Conservation (phyloP, 2,329 filamentous ascomycete species). For the Magnaporthales sp. region DNA sequence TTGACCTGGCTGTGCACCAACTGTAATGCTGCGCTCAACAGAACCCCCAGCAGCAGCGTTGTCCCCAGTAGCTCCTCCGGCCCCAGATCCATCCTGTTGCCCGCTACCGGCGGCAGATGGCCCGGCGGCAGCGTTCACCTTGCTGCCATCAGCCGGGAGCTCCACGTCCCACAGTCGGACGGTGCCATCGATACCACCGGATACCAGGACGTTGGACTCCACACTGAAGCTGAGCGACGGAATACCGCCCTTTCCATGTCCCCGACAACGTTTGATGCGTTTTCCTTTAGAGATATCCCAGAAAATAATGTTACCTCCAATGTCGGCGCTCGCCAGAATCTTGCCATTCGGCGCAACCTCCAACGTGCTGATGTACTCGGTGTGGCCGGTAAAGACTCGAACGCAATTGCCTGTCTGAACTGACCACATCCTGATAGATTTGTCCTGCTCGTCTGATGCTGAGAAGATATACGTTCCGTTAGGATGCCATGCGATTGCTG, state of each 20-base stretch:
- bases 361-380: slow-evolving; percentile 75
- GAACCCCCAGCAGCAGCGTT: slow-evolving; percentile 29
- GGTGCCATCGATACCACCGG: slow-evolving; percentile 83
- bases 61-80: slow-evolving; percentile 24
- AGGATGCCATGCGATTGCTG: slow-evolving; percentile 85
- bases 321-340: slow-evolving; percentile 83
- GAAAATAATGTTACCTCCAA: slow-evolving; percentile 80
- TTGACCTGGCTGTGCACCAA: slow-evolving; percentile 36
- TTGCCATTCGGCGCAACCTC: slow-evolving; percentile 83
- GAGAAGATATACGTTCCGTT: slow-evolving; percentile 94
- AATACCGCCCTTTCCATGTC: slow-evolving; percentile 87
- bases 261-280: slow-evolving; percentile 84
- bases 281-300: slow-evolving; percentile 89
- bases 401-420: slow-evolving; percentile 81
- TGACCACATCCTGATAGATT: slow-evolving; percentile 95
- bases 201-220: slow-evolving; percentile 84
- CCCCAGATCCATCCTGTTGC: slow-evolving; percentile 17
- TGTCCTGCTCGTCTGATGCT: slow-evolving; percentile 74
- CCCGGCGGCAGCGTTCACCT: slow-evolving; percentile 32
- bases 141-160: slow-evolving; percentile 56
- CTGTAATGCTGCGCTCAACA: slow-evolving; percentile 27
- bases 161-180: slow-evolving; percentile 91
- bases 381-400: slow-evolving; percentile 86
- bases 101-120: slow-evolving; percentile 3
- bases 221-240: slow-evolving; percentile 91